These are phyloP conservation scores for Isatis lusitanica DNA, from an alignment of 441 rosid species.

Conservation along the genomic window DNA sequence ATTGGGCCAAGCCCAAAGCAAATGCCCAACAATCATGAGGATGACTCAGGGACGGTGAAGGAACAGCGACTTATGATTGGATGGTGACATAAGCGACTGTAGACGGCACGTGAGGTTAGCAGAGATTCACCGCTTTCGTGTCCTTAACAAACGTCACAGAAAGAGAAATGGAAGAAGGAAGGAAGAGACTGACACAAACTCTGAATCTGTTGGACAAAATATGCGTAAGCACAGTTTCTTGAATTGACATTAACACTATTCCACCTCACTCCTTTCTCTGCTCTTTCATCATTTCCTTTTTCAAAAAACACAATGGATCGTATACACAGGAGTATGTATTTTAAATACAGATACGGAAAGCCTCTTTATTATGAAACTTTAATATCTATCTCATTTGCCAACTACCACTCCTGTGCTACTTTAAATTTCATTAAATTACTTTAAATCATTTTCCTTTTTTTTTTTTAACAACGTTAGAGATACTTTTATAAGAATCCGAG, in stretches of 20 bases:
- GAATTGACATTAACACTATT: conserved; percentile 34
- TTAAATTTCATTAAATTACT: conserved; percentile 8
- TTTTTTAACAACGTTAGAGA: not conserved
- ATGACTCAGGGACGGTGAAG: not conserved
- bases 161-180: not conserved
- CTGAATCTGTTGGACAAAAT: conserved; percentile 31
- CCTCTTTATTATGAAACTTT: conserved; percentile 23
- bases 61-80: conserved; percentile 32
- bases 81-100: conserved; percentile 38
- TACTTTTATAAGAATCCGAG: not conserved
- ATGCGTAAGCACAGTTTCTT: conserved; percentile 29
- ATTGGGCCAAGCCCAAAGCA: conserved; percentile 17
- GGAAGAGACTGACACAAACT: conserved; percentile 28
- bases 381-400: conserved; percentile 29
- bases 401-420: conserved; percentile 24
- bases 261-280: conserved; percentile 10
- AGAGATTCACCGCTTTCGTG: conserved; percentile 33
- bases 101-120: conserved; percentile 30
- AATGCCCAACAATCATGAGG: not conserved
- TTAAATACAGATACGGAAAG: conserved; percentile 11
- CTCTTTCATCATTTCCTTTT: not conserved
- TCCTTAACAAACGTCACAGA: conserved; percentile 32
- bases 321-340: not conserved
- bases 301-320: not conserved
- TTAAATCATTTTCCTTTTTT: not conserved